A percentile compares a stretch with the other conserved stretches of the same genome.
Evolutionary conservation across 805 yeast genomes (phyloP).

Genomic region (Sugiyamaella americana): DNA sequence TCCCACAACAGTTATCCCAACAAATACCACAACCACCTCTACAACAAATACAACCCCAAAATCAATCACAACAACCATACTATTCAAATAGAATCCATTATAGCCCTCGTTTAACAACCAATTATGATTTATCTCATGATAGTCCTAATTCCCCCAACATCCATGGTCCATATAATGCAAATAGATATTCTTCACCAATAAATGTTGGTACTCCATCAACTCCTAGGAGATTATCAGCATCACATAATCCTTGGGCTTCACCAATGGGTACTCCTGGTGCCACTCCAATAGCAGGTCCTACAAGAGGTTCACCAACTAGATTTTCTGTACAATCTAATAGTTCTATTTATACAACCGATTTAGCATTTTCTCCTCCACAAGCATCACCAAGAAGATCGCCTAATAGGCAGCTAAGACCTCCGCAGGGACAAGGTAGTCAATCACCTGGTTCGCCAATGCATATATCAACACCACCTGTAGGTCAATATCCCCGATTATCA

Average conservation of each 20-base stretch:
- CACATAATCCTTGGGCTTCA: conserved; percentile 14
- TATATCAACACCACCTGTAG: background rate
- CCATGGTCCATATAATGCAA: conserved; percentile 1
- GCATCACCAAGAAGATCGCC: background rate
- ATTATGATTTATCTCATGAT: background rate
- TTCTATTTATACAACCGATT: background rate
- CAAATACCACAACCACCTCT: background rate
- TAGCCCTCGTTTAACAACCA: conserved; percentile 2
- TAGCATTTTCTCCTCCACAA: background rate
- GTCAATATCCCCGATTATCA: background rate
- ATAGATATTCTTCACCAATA: conserved; percentile 11
- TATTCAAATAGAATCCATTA: background rate
- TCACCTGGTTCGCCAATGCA: conserved; percentile 5
- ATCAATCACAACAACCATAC: background rate
- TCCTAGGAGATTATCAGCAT: conserved; percentile 4
- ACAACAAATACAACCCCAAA: background rate
- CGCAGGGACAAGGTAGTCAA: background rate
- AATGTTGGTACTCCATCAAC: conserved; percentile 10
- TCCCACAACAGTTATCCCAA: conserved; percentile 7
- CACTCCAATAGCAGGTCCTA: background rate
- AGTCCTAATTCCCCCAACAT: conserved; percentile 1
- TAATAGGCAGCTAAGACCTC: background rate
- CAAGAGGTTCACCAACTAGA: conserved; percentile 5
- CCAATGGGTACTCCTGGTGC: conserved; percentile 10
- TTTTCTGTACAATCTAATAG: background rate